Evolutionary conservation across 2,329 filamentous ascomycete genomes (phyloP).

Genomic region (Dothideomycetes sp.): DNA sequence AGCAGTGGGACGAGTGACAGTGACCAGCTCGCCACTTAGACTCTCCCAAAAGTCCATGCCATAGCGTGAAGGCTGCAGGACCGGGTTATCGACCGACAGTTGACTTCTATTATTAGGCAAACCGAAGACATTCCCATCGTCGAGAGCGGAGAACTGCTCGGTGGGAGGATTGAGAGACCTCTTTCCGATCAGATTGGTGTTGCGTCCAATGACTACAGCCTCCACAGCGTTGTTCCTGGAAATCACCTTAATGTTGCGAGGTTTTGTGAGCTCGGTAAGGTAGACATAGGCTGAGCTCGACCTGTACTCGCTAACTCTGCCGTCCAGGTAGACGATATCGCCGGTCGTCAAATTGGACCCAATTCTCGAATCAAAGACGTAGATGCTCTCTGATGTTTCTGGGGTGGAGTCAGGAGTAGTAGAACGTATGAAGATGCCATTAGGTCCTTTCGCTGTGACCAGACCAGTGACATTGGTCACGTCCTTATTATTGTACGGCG

Average conservation of each 20-base stretch:
- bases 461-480: constrained; percentile 54
- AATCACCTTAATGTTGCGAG: constrained; percentile 44
- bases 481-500: constrained; percentile 47
- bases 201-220: constrained; percentile 52
- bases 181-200: constrained; percentile 28
- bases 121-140: constrained; percentile 55
- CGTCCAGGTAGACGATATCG: constrained; percentile 53
- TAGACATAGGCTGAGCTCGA: constrained; percentile 49
- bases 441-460: constrained; percentile 53
- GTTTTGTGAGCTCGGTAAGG: constrained; percentile 53
- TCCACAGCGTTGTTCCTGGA: constrained; percentile 46
- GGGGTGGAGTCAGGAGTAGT: constrained; percentile 46
- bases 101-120: constrained; percentile 54
- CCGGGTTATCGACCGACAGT: constrained; percentile 52
- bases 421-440: constrained; percentile 57
- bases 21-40: constrained; percentile 58
- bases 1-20: constrained; percentile 47
- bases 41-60: constrained; percentile 70
- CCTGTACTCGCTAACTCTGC: constrained; percentile 52
- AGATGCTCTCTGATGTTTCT: constrained; percentile 56
- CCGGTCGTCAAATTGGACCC: constrained; percentile 49
- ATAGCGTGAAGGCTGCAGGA: constrained; percentile 50
- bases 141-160: constrained; percentile 51
- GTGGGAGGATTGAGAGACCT: constrained; percentile 45
- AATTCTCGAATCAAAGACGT: constrained; percentile 50